Evolutionary conservation across 257 asterid genomes (phyloP).

Genomic region (Avicennia marina): DNA sequence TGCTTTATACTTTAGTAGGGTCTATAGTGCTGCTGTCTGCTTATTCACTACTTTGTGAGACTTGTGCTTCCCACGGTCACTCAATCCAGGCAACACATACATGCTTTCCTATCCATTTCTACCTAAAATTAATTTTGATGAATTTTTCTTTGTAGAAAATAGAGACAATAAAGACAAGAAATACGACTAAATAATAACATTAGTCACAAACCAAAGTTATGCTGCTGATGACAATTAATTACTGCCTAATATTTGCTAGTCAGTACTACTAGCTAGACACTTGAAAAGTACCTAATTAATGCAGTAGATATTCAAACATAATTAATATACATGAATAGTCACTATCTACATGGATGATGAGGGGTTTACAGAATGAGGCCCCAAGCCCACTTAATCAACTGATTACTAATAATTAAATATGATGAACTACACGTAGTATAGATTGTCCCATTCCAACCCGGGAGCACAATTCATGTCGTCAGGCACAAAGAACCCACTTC

Average conservation of each 20-base stretch:
- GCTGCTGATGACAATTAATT: neutral
- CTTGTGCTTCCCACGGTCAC: too few species aligned
- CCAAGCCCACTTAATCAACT: too few species aligned
- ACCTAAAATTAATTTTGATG: too few species aligned
- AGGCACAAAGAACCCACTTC: constrained; percentile 31
- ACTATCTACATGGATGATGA: neutral
- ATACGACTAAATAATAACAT: neutral
- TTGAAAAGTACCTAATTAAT: neutral
- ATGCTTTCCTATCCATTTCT: too few species aligned
- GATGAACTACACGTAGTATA: constrained; percentile 17
- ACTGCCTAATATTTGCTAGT: neutral
- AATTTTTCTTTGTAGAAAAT: too few species aligned
- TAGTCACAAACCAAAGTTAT: neutral
- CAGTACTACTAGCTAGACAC: neutral
- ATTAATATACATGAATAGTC: constrained; percentile 1
- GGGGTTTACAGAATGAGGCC: too few species aligned
- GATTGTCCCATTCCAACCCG: constrained; percentile 28
- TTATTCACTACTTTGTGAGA: too few species aligned
- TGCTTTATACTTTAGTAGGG: too few species aligned
- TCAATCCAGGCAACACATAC: too few species aligned
- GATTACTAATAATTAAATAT: neutral
- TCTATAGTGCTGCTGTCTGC: too few species aligned
- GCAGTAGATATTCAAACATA: neutral
- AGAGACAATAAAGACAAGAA: neutral
- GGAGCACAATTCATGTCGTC: constrained; percentile 16